Percentiles rank a stretch among this genome's conserved stretches.
phyloP scores from a whole-genome alignment of 2,329 filamentous ascomycete species.

The Fusarium sp. region DNA sequence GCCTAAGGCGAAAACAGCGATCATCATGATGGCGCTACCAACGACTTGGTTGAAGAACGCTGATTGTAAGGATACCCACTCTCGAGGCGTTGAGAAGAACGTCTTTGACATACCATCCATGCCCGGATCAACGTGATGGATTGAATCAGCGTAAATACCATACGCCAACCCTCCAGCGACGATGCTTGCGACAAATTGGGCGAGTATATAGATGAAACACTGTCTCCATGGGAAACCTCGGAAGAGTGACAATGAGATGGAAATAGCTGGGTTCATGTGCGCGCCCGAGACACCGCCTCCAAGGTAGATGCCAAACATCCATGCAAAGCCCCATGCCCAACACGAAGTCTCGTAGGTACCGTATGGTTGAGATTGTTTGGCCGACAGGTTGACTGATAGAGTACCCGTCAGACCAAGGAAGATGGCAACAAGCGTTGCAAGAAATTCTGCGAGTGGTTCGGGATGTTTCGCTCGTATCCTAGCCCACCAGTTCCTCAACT shows the following conservation, averaged over 20 bases:
- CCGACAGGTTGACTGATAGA: constrained; percentile 31
- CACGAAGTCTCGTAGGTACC: constrained; percentile 42
- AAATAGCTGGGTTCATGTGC: constrained; percentile 54
- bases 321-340: constrained; percentile 45
- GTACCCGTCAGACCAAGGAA: constrained; percentile 37
- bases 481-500: constrained; percentile 43
- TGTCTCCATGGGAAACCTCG: constrained; percentile 54
- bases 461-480: constrained; percentile 37
- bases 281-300: constrained; percentile 47
- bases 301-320: constrained; percentile 45
- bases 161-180: constrained; percentile 20
- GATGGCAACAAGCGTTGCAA: constrained; percentile 35
- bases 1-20: constrained; percentile 53
- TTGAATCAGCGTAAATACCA: constrained; percentile 26
- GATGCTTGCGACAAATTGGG: constrained; percentile 16
- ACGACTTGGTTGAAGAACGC: constrained; percentile 54
- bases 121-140: constrained; percentile 47
- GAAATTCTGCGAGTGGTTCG: constrained; percentile 41
- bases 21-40: constrained; percentile 52
- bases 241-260: constrained; percentile 52
- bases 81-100: constrained; percentile 51
- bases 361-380: constrained; percentile 23
- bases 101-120: constrained; percentile 48
- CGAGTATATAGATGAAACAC: constrained; percentile 36
- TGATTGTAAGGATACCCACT: constrained; percentile 41